A percentile compares a stretch with the other conserved stretches of the same genome.
Conservation (phyloP, 306 rosid genomes). For the Lathyrus sativus region DNA sequence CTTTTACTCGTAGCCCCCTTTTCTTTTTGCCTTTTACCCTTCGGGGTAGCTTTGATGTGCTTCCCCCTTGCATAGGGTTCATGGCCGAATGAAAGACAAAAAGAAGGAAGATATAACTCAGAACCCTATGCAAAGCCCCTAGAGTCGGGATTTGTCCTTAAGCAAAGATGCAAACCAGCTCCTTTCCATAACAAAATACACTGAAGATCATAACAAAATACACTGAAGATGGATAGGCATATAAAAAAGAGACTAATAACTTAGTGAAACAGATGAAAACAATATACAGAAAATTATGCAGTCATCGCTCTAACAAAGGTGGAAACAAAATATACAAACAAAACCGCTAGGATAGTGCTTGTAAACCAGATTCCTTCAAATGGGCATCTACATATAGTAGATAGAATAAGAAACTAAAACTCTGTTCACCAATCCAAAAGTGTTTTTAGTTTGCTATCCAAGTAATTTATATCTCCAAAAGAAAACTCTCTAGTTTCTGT, state of each 20-base stretch:
- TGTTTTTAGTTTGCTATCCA: background rate
- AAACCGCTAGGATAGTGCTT: background rate
- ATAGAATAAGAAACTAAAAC: background rate
- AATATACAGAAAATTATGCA: background rate
- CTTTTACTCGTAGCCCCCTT: constrained; percentile 18
- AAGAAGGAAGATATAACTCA: constrained; percentile 15
- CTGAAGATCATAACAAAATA: constrained; percentile 12
- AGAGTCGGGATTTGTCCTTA: constrained; percentile 10
- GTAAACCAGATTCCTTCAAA: background rate
- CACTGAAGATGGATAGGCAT: background rate
- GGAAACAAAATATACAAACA: background rate
- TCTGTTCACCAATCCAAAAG: background rate
- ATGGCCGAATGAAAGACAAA: constrained; percentile 13
- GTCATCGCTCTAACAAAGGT: background rate
- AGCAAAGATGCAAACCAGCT: constrained; percentile 23
- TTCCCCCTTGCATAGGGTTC: constrained; percentile 37
- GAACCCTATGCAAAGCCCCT: constrained; percentile 32
- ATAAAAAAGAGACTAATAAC: background rate
- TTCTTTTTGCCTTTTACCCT: constrained; percentile 41
- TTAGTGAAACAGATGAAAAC: background rate
- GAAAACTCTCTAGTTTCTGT: background rate
- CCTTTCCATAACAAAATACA: constrained; percentile 29
- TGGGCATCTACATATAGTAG: background rate
- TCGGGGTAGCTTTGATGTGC: constrained; percentile 22
- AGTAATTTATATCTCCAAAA: background rate